Conservation (phyloP, 2,329 filamentous ascomycete genomes). For the Verticillium albo-atrum region DNA sequence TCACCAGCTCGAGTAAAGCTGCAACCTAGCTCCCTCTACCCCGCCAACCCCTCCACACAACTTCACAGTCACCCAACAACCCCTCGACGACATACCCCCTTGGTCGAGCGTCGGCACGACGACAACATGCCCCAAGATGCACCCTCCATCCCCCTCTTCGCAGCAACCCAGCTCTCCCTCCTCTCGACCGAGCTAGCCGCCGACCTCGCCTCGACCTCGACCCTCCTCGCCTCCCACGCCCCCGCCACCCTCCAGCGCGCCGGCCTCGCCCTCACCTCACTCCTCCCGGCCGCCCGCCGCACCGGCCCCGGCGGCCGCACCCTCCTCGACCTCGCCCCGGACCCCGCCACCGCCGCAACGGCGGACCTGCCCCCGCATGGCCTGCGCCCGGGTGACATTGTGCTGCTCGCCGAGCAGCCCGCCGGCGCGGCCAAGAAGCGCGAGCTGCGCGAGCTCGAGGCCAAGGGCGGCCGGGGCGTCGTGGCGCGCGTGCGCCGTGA, state of each 20-base stretch:
- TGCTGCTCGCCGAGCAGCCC: constrained; percentile 70
- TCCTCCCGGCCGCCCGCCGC: constrained; percentile 68
- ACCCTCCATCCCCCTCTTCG: constrained; percentile 65
- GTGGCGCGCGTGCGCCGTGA: constrained; percentile 59
- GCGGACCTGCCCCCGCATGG: constrained; percentile 64
- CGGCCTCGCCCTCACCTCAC: constrained; percentile 74
- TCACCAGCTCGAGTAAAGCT: neutral
- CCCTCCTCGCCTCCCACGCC: constrained; percentile 62
- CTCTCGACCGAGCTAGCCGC: constrained; percentile 67
- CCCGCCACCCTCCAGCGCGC: constrained; percentile 68
- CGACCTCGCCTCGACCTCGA: constrained; percentile 66
- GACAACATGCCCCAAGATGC: constrained; percentile 30
- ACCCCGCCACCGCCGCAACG: constrained; percentile 36
- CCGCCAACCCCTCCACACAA: neutral
- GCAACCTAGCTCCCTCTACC: neutral
- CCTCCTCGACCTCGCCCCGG: constrained; percentile 73
- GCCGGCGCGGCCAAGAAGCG: constrained; percentile 67
- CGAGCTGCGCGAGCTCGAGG: constrained; percentile 67
- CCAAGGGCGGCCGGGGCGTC: constrained; percentile 65
- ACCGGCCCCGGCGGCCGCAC: constrained; percentile 91
- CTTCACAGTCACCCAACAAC: neutral
- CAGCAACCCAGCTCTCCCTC: constrained; percentile 64
- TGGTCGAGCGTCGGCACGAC: no score
- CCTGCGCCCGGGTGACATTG: constrained; percentile 72
- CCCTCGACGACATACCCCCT: neutral